Base-by-base conservation (phyloP, 1,139 yeast species). In the Magnusiomyces paraingens region DNA sequence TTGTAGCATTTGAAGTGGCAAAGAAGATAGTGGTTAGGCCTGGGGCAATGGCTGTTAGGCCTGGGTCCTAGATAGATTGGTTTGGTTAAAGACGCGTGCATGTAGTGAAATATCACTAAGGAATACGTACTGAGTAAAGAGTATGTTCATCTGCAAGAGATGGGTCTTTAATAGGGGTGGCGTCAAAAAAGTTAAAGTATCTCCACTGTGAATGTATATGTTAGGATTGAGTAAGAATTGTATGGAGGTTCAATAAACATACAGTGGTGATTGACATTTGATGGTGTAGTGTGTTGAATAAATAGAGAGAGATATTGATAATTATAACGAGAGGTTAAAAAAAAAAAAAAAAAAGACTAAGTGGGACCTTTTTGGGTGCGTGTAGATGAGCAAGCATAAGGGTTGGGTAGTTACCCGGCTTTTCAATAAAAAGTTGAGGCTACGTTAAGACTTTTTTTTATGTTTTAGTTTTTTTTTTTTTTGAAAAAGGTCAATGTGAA, bases 151-250 rank as follows among this genome's bases (percentile, higher is more conserved):
- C 75, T 0, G 82, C 83, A 59, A 79, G 77, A 57, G 79, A 74
- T 6, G 98, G 98, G 66, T 93, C 98, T 60, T 83, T 74, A 40
- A 93, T 84, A 4, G 97, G 97, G 0, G 83, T 77, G 49, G 81
- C 77, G 55, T 90, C 96, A 68, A 87, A 90, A 69, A 93, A 84
- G 61, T 87, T 91, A 70, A 93, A 87, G 63, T 87, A 96, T 58
- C 94, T 77, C 96, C 96, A 90, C 74, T 70, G 50, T 6, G 21
- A n/a, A 18, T n/a, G 29, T 29, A 20, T 11, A 11, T 14, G 3
- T 40, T 29, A 41, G 47, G 14, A 17, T 36, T 5, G 4, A 26
- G 32, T 26, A 4, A 5, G 32, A 52, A 51, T 20, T 55, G 46
- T 12, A 53, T 43, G 4, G 56, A 52, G 56, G 53, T 53, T 32